Conservation (phyloP, 306 rosid species). For the Canavalia ensiformis region DNA sequence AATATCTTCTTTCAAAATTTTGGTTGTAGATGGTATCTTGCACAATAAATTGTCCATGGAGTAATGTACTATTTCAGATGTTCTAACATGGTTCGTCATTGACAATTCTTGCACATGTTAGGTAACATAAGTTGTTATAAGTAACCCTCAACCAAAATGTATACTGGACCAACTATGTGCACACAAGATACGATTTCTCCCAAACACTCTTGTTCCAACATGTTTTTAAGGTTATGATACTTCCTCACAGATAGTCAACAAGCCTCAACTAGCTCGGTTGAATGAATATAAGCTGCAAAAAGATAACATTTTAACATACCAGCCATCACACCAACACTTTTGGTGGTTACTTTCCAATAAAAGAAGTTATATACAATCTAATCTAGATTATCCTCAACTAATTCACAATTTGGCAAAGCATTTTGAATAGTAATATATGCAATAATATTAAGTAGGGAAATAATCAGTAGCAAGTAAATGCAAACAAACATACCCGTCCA, state of each 20-base stretch:
- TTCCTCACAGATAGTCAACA: too few relatives aligned
- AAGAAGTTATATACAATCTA: too few relatives aligned
- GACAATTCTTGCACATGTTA: neutral
- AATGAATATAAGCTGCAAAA: slow-evolving; percentile 2
- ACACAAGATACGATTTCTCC: neutral
- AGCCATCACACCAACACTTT: too few relatives aligned
- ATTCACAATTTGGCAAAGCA: neutral
- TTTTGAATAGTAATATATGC: neutral
- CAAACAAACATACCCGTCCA: slow-evolving; percentile 87
- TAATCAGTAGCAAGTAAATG: neutral
- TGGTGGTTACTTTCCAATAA: too few relatives aligned
- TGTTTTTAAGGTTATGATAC: neutral
- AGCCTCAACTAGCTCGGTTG: neutral
- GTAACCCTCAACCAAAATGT: neutral
- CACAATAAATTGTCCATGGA: neutral
- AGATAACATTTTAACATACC: neutral
- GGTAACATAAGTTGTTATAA: neutral
- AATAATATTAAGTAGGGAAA: neutral
- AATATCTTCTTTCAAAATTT: too few relatives aligned
- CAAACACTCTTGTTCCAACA: neutral
- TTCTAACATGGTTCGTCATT: neutral
- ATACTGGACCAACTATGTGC: neutral
- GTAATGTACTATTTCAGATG: neutral
- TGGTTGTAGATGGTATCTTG: neutral
- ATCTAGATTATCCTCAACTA: neutral